These are phyloP conservation scores for Trichothecium roseum DNA, from an alignment of 2,329 filamentous ascomycete species.

Conservation along the genomic window DNA sequence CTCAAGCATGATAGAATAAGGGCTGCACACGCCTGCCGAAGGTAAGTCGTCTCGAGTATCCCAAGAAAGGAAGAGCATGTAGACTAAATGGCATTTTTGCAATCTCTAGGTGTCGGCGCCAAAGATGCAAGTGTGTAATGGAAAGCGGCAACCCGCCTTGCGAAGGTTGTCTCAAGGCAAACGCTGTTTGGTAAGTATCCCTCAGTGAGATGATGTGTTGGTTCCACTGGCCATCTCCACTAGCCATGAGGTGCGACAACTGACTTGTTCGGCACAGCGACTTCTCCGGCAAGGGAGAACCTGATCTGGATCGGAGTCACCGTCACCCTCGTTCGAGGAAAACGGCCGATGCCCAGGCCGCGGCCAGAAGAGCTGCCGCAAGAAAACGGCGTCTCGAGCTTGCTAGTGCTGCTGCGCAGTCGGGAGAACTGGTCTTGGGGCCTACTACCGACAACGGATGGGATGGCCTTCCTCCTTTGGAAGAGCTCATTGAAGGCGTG, in stretches of 20 bases:
- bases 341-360: constrained; percentile 28
- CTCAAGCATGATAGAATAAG: background rate
- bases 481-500: constrained; percentile 40
- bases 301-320: constrained; percentile 43
- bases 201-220: too few species aligned
- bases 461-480: constrained; percentile 37
- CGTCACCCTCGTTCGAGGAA: constrained; percentile 42
- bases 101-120: constrained; percentile 40
- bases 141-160: constrained; percentile 38
- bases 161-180: constrained; percentile 38
- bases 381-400: too few species aligned
- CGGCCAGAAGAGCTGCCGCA: too few species aligned
- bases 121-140: constrained; percentile 46
- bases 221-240: too few species aligned
- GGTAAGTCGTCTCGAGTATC: background rate
- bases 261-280: constrained; percentile 20
- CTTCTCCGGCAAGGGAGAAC: constrained; percentile 42
- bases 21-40: constrained; percentile 5
- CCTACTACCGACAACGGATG: constrained; percentile 27
- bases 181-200: constrained; percentile 39
- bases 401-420: constrained; percentile 7
- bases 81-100: constrained; percentile 1
- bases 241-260: too few species aligned
- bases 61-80: too few species aligned
- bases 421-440: background rate